Conservation (phyloP, 805 yeast genomes). For the Peterozyma xylosa region DNA sequence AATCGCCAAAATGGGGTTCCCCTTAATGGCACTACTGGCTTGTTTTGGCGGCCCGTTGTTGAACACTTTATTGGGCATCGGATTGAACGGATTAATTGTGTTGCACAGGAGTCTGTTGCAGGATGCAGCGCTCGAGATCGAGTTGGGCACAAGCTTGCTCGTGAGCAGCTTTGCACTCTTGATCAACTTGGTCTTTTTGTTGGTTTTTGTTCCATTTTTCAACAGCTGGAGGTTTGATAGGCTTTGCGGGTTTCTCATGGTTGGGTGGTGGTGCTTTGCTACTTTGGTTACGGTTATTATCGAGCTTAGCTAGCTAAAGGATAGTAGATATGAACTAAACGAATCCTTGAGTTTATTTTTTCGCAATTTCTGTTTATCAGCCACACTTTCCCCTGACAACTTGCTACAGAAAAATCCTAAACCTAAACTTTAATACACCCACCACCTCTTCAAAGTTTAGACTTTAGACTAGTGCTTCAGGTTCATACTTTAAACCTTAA, state of each 20-base stretch:
- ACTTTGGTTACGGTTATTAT: constrained; percentile 23
- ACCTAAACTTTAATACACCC: too few relatives aligned
- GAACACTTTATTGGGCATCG: constrained; percentile 72
- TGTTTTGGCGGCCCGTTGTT: constrained; percentile 91
- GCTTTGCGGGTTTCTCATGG: constrained; percentile 28
- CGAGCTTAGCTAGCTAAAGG: constrained; percentile 5
- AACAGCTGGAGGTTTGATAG: constrained; percentile 34
- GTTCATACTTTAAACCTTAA: too few relatives aligned
- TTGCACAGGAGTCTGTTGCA: constrained; percentile 13
- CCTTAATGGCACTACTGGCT: constrained; percentile 89
- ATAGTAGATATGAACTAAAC: too few relatives aligned
- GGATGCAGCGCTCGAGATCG: constrained; percentile 16
- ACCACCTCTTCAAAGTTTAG: too few relatives aligned
- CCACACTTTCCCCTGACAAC: too few relatives aligned
- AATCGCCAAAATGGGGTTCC: constrained; percentile 72
- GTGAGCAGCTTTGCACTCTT: constrained; percentile 34
- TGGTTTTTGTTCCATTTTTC: constrained; percentile 27
- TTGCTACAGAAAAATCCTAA: too few relatives aligned
- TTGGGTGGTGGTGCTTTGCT: constrained; percentile 33
- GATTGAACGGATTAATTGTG: constrained; percentile 58
- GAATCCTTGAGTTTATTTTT: too few relatives aligned
- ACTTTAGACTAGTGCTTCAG: too few relatives aligned
- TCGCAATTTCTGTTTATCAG: too few relatives aligned
- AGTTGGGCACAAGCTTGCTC: constrained; percentile 29
- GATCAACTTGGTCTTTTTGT: constrained; percentile 26